Evolutionary conservation across 139 green algal species (phyloP).

Genomic region (Chlamydomonas urium): DNA sequence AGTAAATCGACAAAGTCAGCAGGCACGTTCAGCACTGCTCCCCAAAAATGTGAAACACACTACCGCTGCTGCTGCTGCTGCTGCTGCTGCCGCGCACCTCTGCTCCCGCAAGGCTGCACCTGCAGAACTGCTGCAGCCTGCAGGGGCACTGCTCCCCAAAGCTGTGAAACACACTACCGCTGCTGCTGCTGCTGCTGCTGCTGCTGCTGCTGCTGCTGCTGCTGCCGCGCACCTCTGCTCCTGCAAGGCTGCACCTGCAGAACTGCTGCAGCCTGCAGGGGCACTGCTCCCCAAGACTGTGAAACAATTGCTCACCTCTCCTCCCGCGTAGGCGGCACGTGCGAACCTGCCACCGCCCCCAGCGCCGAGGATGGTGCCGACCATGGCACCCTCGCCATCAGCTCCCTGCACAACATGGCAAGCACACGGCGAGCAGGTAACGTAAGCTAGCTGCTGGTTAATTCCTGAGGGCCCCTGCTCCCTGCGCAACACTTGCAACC

Average conservation of each 20-base stretch:
- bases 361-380: conserved; percentile 82
- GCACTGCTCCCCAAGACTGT: background rate
- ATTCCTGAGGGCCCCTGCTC: too few species aligned
- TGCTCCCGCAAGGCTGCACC: background rate
- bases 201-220: too few species aligned
- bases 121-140: background rate
- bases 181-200: too few species aligned
- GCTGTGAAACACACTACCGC: too few species aligned
- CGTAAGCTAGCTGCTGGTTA: too few species aligned
- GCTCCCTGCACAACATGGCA: conserved; percentile 81
- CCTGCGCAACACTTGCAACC: too few species aligned
- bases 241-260: background rate
- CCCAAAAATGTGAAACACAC: background rate
- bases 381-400: conserved; percentile 66
- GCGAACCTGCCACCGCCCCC: conserved; percentile 14
- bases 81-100: background rate
- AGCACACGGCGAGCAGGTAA: too few species aligned
- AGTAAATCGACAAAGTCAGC: background rate
- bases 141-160: background rate
- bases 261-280: background rate
- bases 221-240: too few species aligned
- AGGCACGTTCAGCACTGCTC: background rate
- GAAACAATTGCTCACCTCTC: conserved; percentile 10
- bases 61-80: too few species aligned
- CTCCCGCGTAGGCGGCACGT: background rate